Percentiles rank a stretch among this genome's conserved stretches.
Evolutionary conservation across 305 asterid genomes (phyloP).

Genomic region (Fraxinus sp.): DNA sequence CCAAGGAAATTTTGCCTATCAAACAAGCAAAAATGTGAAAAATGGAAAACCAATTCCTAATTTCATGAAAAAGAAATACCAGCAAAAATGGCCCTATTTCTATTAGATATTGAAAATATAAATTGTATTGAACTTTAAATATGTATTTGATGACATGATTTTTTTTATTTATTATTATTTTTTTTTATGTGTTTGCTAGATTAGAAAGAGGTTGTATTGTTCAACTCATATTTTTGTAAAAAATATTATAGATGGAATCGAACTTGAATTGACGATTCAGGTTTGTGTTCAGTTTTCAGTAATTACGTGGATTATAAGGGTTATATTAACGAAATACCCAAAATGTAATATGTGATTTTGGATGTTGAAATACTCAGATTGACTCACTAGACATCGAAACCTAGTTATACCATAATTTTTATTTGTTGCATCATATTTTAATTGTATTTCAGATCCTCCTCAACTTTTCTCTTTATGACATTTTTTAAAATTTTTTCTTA

Average conservation of each 20-base stretch:
- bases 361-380: neutral
- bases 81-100: neutral
- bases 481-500: too few species aligned
- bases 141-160: neutral
- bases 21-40: too few species aligned
- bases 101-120: too few species aligned
- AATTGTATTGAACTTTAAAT: neutral
- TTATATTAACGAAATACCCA: too few species aligned
- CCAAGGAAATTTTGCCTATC: too few species aligned
- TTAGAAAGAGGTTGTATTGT: too few species aligned
- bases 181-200: too few species aligned
- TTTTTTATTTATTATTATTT: too few species aligned
- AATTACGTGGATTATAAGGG: neutral
- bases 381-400: neutral
- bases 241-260: neutral
- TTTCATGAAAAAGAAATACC: too few species aligned
- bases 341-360: neutral
- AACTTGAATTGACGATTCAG: neutral
- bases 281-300: too few species aligned
- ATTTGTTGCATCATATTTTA: neutral
- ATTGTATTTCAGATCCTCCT: neutral
- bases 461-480: neutral
- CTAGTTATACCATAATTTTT: neutral
- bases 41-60: too few species aligned
- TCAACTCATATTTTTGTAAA: neutral